A percentile compares a stretch with the other conserved stretches of the same genome.
Conservation (phyloP, 192 early-diverging fungal species). For the Coemansia sp. region DNA sequence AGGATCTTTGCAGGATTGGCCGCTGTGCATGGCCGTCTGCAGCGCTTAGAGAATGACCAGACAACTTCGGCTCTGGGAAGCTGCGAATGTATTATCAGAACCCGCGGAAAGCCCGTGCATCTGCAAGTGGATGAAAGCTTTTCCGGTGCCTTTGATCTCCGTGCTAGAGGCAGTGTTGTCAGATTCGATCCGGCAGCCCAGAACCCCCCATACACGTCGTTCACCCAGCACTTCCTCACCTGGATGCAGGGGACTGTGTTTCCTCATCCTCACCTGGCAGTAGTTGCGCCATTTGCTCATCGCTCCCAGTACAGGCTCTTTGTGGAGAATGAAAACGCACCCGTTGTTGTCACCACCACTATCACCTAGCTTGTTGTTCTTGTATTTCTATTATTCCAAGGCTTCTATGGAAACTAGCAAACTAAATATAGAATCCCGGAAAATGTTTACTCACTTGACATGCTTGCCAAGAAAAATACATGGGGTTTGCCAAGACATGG, state of each 20-base stretch:
- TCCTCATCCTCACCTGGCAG: background rate
- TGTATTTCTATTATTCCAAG: background rate
- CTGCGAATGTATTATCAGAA: slow-evolving; percentile 6
- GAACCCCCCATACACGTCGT: background rate
- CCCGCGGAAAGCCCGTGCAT: slow-evolving; percentile 24
- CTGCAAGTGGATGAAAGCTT: slow-evolving; percentile 21
- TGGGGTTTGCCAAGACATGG: no score
- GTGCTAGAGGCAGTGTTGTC: slow-evolving; percentile 23
- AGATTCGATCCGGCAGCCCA: slow-evolving; percentile 14
- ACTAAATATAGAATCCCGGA: no score
- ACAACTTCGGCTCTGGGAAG: background rate
- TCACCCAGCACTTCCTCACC: slow-evolving; percentile 5
- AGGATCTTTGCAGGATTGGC: slow-evolving; percentile 17
- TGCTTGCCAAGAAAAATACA: background rate
- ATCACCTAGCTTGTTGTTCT: background rate
- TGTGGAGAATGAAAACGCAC: slow-evolving; percentile 23
- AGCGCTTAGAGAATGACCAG: background rate
- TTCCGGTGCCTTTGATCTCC: slow-evolving; percentile 27
- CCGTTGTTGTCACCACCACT: slow-evolving; percentile 12
- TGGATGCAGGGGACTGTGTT: slow-evolving; percentile 26
- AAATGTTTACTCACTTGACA: background rate
- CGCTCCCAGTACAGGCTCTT: slow-evolving; percentile 5
- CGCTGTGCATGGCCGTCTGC: slow-evolving; percentile 20
- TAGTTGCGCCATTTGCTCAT: background rate
- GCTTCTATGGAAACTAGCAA: no score